Evolutionary conservation across 2,329 filamentous ascomycete genomes (phyloP), one percentile per base, ranked within the genome.

Genomic region (Xylaria sp.): DNA sequence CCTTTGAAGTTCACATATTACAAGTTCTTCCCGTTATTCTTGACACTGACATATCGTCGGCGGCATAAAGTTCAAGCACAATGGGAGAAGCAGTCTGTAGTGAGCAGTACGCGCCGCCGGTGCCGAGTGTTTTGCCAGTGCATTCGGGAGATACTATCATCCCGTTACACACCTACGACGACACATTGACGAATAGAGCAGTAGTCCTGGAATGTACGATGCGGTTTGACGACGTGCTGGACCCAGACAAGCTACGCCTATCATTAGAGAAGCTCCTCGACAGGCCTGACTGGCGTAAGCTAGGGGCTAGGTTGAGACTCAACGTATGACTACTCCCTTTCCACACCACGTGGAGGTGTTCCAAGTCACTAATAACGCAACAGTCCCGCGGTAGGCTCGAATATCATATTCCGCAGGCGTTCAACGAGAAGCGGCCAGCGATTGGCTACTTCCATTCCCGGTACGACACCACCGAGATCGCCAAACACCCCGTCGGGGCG

Each of bases 201-300:
- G 57, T 61, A 29, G 55, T 63, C 21, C 47, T 63, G 18, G 57
- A 58, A 48, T 60, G 47, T 19, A 60, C 58, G 2, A 60, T 60
- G 58, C 41, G 48, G 9, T 60, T 60, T 41, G 58, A 58, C 21
- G 58, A 77, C 55, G 73, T 77, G 2, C 65, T 80, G 2, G 75
- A 79, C 56, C 67, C 4, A 16, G 59, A 72, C 4, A 74, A 70
- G 44, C 64, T 80, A 17, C 63, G 67, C 13, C 26, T 47, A 2
- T 65, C 74, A 1, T 57, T 79, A 9, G 65, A 66, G 18, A 65
- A 64, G 21, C 59, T 80, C n/a, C 55, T 78, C 4, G 67, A 71
- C 22, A 69, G 70, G 19, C 73, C 71, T 6, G 72, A 73, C 34
- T 80, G 77, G 77, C 69, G 69, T 21, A 77, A 77, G 57, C 59